Conservation (phyloP, 495 filamentous ascomycete genomes). For the Haplographium delicatum region DNA sequence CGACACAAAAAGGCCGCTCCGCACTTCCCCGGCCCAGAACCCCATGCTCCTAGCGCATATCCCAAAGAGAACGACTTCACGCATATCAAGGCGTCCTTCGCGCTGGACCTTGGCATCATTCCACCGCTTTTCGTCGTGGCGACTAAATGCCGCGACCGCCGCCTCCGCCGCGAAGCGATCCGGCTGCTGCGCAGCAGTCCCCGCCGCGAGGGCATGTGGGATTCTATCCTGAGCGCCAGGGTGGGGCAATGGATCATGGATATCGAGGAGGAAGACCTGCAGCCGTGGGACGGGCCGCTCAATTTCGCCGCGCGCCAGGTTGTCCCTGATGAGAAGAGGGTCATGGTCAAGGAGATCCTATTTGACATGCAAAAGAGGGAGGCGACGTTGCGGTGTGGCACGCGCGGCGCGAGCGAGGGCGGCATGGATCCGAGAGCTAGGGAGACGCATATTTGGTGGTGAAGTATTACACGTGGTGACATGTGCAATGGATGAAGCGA, state of each 20-base stretch:
- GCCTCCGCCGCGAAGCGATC: conserved; percentile 40
- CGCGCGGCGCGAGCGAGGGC: conserved; percentile 41
- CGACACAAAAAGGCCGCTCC: conserved; percentile 4
- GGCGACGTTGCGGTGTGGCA: conserved; percentile 44
- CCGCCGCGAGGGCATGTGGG: conserved; percentile 45
- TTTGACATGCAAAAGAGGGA: conserved; percentile 45
- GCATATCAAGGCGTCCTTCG: conserved; percentile 27
- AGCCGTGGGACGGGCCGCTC: conserved; percentile 4
- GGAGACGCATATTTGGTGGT: conserved; percentile 42
- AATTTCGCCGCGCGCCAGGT: conserved; percentile 3
- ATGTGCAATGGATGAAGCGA: too few species aligned
- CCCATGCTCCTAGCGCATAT: conserved; percentile 8
- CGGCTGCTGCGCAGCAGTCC: conserved; percentile 29
- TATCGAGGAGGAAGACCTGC: conserved; percentile 22
- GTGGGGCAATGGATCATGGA: conserved; percentile 27
- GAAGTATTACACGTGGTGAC: not conserved
- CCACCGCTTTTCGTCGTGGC: conserved; percentile 35
- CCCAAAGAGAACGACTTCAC: conserved; percentile 11
- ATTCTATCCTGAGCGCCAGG: conserved; percentile 24
- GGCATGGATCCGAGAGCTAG: conserved; percentile 39
- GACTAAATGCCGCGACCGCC: conserved; percentile 40
- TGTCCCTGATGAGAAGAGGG: conserved; percentile 38
- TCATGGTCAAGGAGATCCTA: conserved; percentile 50
- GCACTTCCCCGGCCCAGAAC: conserved; percentile 11
- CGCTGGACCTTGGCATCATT: conserved; percentile 35